Percentiles rank a stretch among this genome's conserved stretches.
Conservation (phyloP, 768 basidiomycete species). For the Serendipita vermifera region DNA sequence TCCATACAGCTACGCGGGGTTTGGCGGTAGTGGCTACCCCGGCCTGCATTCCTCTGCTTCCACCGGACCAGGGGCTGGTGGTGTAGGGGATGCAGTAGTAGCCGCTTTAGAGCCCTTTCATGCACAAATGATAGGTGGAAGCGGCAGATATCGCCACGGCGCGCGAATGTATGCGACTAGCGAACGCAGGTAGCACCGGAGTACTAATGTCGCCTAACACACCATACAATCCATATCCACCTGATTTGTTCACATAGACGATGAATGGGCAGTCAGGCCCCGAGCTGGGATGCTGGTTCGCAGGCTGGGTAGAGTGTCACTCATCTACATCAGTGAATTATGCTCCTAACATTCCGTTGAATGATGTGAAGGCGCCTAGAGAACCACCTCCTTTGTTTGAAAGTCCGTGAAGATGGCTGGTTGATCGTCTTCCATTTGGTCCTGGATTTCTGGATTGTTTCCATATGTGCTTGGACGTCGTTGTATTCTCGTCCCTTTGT, state of each 20-base stretch:
- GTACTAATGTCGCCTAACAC: neutral
- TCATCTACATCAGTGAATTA: neutral
- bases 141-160: constrained; percentile 1
- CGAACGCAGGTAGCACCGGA: neutral
- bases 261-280: too few species aligned
- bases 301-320: neutral
- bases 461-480: too few species aligned
- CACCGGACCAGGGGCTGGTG: neutral
- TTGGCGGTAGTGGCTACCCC: neutral
- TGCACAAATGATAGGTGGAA: neutral
- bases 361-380: neutral
- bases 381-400: constrained; percentile 4
- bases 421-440: too few species aligned
- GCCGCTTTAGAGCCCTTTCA: neutral
- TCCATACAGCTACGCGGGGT: constrained; percentile 1
- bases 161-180: neutral
- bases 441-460: too few species aligned
- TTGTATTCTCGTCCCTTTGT: too few species aligned
- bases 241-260: too few species aligned
- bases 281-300: neutral
- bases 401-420: too few species aligned
- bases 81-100: too few species aligned
- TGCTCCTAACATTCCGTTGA: too few species aligned
- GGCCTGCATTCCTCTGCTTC: neutral
- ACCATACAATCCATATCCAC: too few species aligned